These are phyloP conservation scores for Mucor circinelloides DNA, from an alignment of 371 early-diverging fungal genomes.

Conservation along the genomic window DNA sequence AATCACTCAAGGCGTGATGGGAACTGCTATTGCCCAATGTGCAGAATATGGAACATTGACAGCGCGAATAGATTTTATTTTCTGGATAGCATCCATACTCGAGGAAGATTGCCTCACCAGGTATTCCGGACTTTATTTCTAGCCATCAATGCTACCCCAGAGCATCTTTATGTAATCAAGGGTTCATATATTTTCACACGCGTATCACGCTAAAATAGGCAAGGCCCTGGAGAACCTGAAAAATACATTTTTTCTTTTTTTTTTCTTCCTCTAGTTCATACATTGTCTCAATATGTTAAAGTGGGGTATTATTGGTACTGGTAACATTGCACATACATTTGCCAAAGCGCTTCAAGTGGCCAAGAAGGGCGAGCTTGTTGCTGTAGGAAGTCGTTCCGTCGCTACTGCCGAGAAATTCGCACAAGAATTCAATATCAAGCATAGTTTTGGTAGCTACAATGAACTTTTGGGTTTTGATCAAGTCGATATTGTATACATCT, in stretches of 20 bases:
- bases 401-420: constrained; percentile 39
- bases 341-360: constrained; percentile 36
- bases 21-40: too few relatives aligned
- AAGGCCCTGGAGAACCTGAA: not conserved
- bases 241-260: not conserved
- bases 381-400: constrained; percentile 46
- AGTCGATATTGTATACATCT: constrained; percentile 52
- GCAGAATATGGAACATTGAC: too few relatives aligned
- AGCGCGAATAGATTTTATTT: too few relatives aligned
- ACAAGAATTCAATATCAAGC: constrained; percentile 22
- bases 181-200: not conserved
- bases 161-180: not conserved
- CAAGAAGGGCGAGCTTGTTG: constrained; percentile 35
- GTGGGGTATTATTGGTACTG: constrained; percentile 57
- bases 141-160: not conserved
- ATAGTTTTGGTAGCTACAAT: constrained; percentile 40
- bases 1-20: too few relatives aligned
- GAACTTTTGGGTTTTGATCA: constrained; percentile 34
- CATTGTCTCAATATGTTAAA: constrained; percentile 7
- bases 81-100: too few relatives aligned
- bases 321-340: constrained; percentile 52
- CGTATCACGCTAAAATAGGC: not conserved
- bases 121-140: not conserved
- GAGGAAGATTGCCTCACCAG: too few relatives aligned
- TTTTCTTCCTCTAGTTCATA: not conserved